Conservation (phyloP, 805 yeast species). For the Lipomyces chichibuensis region DNA sequence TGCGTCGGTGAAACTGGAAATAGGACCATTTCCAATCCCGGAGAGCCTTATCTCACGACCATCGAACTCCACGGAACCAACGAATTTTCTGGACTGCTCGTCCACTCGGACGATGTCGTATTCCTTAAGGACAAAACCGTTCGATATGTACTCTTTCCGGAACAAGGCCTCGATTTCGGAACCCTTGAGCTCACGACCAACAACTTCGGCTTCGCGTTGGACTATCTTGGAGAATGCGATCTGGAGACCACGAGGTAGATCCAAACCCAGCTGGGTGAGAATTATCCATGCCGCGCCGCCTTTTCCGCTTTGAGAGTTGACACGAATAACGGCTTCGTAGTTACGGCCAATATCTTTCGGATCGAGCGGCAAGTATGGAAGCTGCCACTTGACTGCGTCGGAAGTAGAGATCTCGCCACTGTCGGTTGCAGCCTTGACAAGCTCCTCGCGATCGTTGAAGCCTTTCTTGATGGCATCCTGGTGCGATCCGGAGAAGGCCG, state of each 20-base stretch:
- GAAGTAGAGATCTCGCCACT: conserved; percentile 32
- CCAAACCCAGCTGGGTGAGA: conserved; percentile 72
- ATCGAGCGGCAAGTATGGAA: conserved; percentile 83
- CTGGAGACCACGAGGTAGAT: conserved; percentile 79
- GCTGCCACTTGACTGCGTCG: conserved; percentile 58
- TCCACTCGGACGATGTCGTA: conserved; percentile 52
- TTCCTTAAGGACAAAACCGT: conserved; percentile 48
- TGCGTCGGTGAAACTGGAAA: conserved; percentile 73
- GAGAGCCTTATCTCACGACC: conserved; percentile 48
- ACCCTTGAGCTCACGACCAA: conserved; percentile 71
- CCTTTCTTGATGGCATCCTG: conserved; percentile 90
- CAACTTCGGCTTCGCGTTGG: conserved; percentile 66
- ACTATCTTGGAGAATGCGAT: conserved; percentile 73
- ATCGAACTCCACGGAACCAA: conserved; percentile 55
- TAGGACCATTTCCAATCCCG: conserved; percentile 82
- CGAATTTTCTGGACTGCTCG: conserved; percentile 51
- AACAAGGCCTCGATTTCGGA: conserved; percentile 68
- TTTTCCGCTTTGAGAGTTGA: conserved; percentile 84
- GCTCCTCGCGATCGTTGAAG: conserved; percentile 55
- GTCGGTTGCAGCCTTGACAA: conserved; percentile 31
- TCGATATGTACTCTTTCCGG: conserved; percentile 55
- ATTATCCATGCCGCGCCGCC: conserved; percentile 92
- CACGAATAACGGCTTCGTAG: conserved; percentile 90
- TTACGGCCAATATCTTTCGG: conserved; percentile 84
- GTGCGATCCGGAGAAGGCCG: conserved; percentile 85